Percentiles rank a stretch among this genome's conserved stretches.
Conservation (phyloP, 768 basidiomycete genomes). For the Tephrocybe sp. region DNA sequence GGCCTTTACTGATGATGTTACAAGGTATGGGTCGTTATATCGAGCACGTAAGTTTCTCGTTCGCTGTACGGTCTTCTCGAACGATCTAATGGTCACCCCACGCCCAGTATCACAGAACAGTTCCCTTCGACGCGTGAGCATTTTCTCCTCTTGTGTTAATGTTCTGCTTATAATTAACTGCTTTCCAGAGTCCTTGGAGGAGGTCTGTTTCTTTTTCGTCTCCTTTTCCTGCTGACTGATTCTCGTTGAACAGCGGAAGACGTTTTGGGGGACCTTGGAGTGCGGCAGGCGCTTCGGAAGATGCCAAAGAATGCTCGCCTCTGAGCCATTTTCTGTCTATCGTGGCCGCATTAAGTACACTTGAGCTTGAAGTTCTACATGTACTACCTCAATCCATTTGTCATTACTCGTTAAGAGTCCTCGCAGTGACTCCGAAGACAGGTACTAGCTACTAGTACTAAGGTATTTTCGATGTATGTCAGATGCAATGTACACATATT, state of each 20-base stretch:
- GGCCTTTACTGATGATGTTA: conserved; percentile 28
- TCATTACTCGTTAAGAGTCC: too few relatives aligned
- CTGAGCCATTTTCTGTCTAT: conserved; percentile 23
- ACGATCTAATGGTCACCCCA: neutral
- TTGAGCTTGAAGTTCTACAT: too few relatives aligned
- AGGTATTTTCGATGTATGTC: too few relatives aligned
- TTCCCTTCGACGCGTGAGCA: conserved; percentile 46
- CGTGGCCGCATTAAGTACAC: too few relatives aligned
- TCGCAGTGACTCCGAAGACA: too few relatives aligned
- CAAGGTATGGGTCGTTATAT: conserved; percentile 78
- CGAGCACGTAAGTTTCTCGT: conserved; percentile 56
- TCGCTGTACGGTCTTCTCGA: neutral
- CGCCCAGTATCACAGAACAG: conserved; percentile 46
- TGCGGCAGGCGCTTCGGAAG: conserved; percentile 67
- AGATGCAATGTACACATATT: too few relatives aligned
- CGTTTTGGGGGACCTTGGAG: conserved; percentile 72
- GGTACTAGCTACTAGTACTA: too few relatives aligned
- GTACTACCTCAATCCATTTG: too few relatives aligned
- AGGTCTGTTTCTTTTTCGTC: conserved; percentile 10
- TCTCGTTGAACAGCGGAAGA: conserved; percentile 49
- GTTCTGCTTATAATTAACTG: neutral
- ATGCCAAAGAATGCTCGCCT: conserved; percentile 66
- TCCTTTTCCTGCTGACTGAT: neutral
- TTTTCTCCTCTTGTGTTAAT: neutral
- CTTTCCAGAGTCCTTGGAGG: conserved; percentile 16